Conservation (phyloP, 169 alveolate species). For the Pseudocohnilembus persalinus region DNA sequence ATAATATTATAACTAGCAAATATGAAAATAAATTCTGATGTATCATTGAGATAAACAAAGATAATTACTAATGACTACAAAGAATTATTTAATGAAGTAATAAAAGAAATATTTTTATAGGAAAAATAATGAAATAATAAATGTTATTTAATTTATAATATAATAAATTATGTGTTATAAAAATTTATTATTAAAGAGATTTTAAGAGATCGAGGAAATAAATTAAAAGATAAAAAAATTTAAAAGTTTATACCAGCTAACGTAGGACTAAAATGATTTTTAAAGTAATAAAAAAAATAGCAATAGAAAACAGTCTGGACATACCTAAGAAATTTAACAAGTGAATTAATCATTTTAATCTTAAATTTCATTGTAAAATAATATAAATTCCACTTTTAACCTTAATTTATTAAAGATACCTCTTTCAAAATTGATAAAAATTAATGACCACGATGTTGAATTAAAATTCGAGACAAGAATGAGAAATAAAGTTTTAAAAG, state of each 20-base stretch:
- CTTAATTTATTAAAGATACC: not conserved
- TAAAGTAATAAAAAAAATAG: not conserved
- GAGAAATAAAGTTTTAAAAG: not conserved
- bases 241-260: too few relatives aligned
- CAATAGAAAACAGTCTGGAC: not conserved
- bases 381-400: not conserved
- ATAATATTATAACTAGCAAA: too few relatives aligned
- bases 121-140: too few relatives aligned
- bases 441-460: not conserved
- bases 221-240: too few relatives aligned
- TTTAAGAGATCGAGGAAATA: not conserved
- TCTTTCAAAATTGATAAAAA: not conserved
- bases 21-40: not conserved
- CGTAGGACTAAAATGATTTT: not conserved
- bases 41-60: not conserved
- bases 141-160: too few relatives aligned
- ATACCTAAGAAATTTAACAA: not conserved
- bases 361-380: too few relatives aligned
- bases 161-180: too few relatives aligned
- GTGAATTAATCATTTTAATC: not conserved
- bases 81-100: not conserved
- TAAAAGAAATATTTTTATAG: too few relatives aligned
- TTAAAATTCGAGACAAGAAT: not conserved
- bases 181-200: not conserved
- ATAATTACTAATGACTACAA: not conserved